Evolutionary conservation across 352 stramenopile species (phyloP), one percentile per base, ranked within the genome.

Genomic region (Phytophthora niederhauseri): DNA sequence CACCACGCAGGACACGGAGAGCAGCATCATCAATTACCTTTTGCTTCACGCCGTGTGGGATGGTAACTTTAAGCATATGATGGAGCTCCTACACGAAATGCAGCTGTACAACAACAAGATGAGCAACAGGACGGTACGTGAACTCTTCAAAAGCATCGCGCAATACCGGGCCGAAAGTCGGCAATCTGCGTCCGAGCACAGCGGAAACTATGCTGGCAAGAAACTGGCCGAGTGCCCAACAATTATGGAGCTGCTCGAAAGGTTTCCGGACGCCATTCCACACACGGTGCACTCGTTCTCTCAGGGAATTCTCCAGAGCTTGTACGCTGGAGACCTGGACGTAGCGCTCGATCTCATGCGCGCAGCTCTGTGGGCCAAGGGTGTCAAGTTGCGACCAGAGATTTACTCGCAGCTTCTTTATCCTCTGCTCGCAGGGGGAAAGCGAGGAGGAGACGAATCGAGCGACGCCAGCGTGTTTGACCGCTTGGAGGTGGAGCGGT

Each of bases 71-170:
- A 84, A 79, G 61, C 82, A 93, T 67, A 88, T 87, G 65, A 85
- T 90, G 74, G 84, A 93, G 59, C 68, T 93, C 17, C 68, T 93
- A 46, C 84, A 91, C 49, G 82, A 93, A 67, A 93, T 93, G 84
- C 76, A 91, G 66, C 71, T 88, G 12, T 75, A 82, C 68, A 85
- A 84, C 60, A 89, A 89, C 54, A 61, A 54, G 36, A 71, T 69
- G 19, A 81, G 65, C 66, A 82, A 87, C 55, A 62, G 69, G 22
- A 81, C 73, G 6, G 63, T 89, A 3, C 50, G 70, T 11, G 72
- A 76, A 50, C 69, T 93, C 2, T 91, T 92, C 36, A 69, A 70
- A 54, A 91, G 78, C 49, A 77, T 93, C 50, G 81, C 81, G 3
- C 64, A 82, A 57, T 85, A 83, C 60, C 81, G 82, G 34, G 70